A percentile compares a stretch with the other conserved stretches of the same genome.
Conservation (phyloP, 768 basidiomycete genomes). For the Leccinum variicolor region DNA sequence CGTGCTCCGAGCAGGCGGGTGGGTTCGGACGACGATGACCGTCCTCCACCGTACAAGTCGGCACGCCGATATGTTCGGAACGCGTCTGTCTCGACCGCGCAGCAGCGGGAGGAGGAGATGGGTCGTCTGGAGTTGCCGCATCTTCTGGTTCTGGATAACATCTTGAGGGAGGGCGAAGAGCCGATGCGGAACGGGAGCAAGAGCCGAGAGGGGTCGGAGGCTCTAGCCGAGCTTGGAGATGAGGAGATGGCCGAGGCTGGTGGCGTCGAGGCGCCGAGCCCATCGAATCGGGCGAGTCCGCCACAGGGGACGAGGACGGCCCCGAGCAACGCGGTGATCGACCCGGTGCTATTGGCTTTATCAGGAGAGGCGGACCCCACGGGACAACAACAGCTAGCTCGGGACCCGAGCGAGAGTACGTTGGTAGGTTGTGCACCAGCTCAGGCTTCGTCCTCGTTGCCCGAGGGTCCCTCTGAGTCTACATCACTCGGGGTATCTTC, state of each 20-base stretch:
- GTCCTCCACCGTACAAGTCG: background rate
- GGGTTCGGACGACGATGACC: background rate
- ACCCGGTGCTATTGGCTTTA: slow-evolving; percentile 29
- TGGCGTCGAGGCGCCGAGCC: background rate
- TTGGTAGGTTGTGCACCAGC: background rate
- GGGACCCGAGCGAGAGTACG: background rate
- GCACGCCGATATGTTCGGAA: background rate
- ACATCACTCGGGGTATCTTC: background rate
- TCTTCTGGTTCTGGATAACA: slow-evolving; percentile 34
- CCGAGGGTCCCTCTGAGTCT: background rate
- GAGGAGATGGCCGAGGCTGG: background rate
- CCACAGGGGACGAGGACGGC: background rate
- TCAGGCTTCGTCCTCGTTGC: background rate
- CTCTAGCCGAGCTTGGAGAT: slow-evolving; percentile 1
- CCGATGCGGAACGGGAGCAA: slow-evolving; percentile 3
- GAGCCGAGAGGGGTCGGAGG: slow-evolving; percentile 9
- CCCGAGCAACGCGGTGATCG: slow-evolving; percentile 23
- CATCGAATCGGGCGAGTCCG: background rate
- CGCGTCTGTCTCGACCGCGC: background rate
- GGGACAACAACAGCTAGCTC: background rate
- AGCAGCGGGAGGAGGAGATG: slow-evolving; percentile 27
- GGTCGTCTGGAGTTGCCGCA: slow-evolving; percentile 26
- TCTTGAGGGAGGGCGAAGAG: slow-evolving; percentile 33
- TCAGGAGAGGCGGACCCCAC: slow-evolving; percentile 14
- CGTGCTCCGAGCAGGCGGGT: background rate